Conservation (phyloP, 2,329 filamentous ascomycete genomes). For the Trichophyton schoenleinii region DNA sequence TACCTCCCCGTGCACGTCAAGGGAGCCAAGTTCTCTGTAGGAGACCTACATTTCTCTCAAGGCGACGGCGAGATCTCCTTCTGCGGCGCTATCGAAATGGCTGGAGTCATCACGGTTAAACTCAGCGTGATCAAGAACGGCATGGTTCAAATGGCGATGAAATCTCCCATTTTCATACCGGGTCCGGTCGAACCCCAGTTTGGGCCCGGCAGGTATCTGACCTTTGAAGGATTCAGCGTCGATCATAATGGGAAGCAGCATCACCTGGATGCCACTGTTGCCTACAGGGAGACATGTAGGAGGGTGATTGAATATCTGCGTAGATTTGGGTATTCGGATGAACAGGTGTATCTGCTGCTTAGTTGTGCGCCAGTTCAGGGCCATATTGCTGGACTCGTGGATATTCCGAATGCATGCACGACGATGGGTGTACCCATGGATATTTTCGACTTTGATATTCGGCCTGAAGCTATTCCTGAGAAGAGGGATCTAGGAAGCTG, state of each 20-base stretch:
- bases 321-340: slow-evolving; percentile 55
- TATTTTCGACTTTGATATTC: slow-evolving; percentile 90
- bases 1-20: slow-evolving; percentile 78
- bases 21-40: slow-evolving; percentile 81
- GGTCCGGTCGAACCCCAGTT: slow-evolving; percentile 84
- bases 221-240: slow-evolving; percentile 82
- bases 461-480: slow-evolving; percentile 48
- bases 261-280: slow-evolving; percentile 73
- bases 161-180: slow-evolving; percentile 72
- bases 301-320: slow-evolving; percentile 68
- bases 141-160: slow-evolving; percentile 60
- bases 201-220: slow-evolving; percentile 66
- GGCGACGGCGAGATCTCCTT: slow-evolving; percentile 87
- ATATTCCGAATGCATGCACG: slow-evolving; percentile 84
- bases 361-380: slow-evolving; percentile 80
- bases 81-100: slow-evolving; percentile 87
- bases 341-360: slow-evolving; percentile 76
- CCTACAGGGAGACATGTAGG: slow-evolving; percentile 70
- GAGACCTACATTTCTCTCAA: slow-evolving; percentile 76
- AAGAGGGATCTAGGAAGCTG: slow-evolving; percentile 59
- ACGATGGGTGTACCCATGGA: slow-evolving; percentile 82
- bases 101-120: slow-evolving; percentile 78
- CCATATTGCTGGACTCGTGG: slow-evolving; percentile 77
- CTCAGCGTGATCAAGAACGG: slow-evolving; percentile 78
- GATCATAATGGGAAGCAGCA: slow-evolving; percentile 82